A percentile compares a stretch with the other conserved stretches of the same genome.
These are phyloP conservation scores for Metarhizium brunneum DNA, from an alignment of 2,329 filamentous ascomycete species.

Conservation along the genomic window DNA sequence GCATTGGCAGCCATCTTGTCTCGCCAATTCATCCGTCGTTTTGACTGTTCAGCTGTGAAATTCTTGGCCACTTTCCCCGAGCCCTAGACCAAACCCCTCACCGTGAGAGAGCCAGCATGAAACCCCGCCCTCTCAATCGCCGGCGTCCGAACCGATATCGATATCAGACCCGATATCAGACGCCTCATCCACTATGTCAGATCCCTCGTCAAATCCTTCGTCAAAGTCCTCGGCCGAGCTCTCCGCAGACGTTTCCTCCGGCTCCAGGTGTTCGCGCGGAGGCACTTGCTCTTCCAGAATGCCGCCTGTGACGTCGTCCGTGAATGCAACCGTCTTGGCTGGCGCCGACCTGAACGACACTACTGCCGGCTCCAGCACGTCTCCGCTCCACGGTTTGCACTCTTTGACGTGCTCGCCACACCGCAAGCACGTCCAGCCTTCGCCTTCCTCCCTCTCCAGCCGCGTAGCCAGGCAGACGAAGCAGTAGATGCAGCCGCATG, in stretches of 20 bases:
- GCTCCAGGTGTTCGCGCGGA: background rate
- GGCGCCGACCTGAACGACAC: conserved; percentile 28
- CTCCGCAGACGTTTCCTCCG: conserved; percentile 13
- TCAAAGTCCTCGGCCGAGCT: conserved; percentile 6
- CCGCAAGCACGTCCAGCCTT: conserved; percentile 84
- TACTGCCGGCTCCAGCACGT: conserved; percentile 59
- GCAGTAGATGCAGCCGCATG: conserved; percentile 90
- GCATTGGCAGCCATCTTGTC: background rate
- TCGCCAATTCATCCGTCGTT: background rate
- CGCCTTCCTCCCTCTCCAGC: conserved; percentile 85
- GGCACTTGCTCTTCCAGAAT: conserved; percentile 18
- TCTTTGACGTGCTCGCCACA: conserved; percentile 78
- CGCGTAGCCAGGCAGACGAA: conserved; percentile 90
- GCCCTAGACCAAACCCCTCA: background rate
- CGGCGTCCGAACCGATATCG: conserved; percentile 3
- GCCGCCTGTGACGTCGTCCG: conserved; percentile 39
- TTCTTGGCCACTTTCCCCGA: too few relatives aligned
- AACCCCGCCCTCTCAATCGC: background rate
- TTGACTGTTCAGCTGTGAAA: background rate
- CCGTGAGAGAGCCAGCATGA: background rate
- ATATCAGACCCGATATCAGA: conserved; percentile 5
- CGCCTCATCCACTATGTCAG: conserved; percentile 5
- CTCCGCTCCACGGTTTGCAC: conserved; percentile 86
- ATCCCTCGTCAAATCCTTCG: conserved; percentile 6
- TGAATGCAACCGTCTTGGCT: conserved; percentile 54